phyloP scores from a whole-genome alignment of 2,329 filamentous ascomycete species.

The Cladosporium cucumerinum region DNA sequence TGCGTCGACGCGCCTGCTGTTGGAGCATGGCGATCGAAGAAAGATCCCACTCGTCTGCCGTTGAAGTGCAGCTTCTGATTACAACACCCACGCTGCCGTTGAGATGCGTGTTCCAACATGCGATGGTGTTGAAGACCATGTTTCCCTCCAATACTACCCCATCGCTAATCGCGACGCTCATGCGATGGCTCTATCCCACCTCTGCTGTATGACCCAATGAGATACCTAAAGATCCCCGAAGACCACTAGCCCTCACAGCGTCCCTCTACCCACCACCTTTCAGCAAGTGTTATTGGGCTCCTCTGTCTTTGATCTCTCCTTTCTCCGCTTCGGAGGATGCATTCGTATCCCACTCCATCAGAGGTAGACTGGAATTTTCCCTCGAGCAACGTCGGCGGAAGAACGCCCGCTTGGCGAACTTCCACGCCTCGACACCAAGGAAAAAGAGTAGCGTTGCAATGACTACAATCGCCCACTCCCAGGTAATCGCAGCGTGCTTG shows the following conservation, averaged over 20 bases:
- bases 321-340: slow-evolving; percentile 23
- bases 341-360: slow-evolving; percentile 36
- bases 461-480: slow-evolving; percentile 69
- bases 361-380: slow-evolving; percentile 27
- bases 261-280: background rate
- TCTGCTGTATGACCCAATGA: background rate
- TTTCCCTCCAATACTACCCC: background rate
- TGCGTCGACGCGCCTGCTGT: background rate
- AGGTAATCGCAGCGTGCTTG: slow-evolving; percentile 61
- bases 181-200: background rate
- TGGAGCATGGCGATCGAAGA: background rate
- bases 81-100: background rate
- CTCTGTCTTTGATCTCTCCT: background rate
- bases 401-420: slow-evolving; percentile 58
- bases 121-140: background rate
- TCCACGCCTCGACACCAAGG: slow-evolving; percentile 62
- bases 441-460: slow-evolving; percentile 62
- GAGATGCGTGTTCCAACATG: background rate
- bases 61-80: background rate
- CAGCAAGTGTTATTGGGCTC: slow-evolving; percentile 11
- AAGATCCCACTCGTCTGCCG: background rate
- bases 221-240: background rate
- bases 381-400: slow-evolving; percentile 13
- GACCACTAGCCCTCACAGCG: background rate
- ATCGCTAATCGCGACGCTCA: background rate